Base-by-base conservation (phyloP, 371 early-diverging fungal genomes). In the Rhizopus arrhizus region DNA sequence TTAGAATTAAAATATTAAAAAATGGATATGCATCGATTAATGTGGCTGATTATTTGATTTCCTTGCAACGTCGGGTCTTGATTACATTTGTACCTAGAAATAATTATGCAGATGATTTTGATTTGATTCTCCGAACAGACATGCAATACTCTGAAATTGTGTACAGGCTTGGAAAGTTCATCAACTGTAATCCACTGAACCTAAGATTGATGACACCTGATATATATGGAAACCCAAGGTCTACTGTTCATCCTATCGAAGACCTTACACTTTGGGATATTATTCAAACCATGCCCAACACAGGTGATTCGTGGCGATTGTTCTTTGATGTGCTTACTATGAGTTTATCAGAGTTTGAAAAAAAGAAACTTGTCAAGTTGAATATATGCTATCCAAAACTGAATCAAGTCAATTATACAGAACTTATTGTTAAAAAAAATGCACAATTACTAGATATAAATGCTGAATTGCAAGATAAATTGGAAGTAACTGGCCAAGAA, bases 261-360 rank as follows among this genome's bases (percentile, higher is more conserved):
- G 42, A 51, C 6, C 35, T 54, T 15, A 56, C 59, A 11, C 56
- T 65, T 3, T 11, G 22, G 10, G 65, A 65, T 6, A 59, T 65
- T 29, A 32, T 65, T 5, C 59, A 59, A 36, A 48, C 53, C 9
- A 52, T 34, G 13, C 46, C 43, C 13, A n/a, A 34, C n/a, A 11
- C 16, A 6, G 31, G 35, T 0, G 53, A 45, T 29, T 15, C 29
- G 4, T 47, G 43, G 15, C 34, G 28, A 22, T 32, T 94, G 11
- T 87, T 75, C 61, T 95, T 92, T 68, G 95, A 95, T 61, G 72
- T 88, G 36, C 65, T 94, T 48, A 86, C 91, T 28, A 75, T 92
- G 13, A 77, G 83, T 33, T 74, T 93, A 31, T 65, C 72, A 8
- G 92, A 94, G 67, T 70, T 91, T 16, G 92, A 93, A 56, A 81